Evolutionary conservation across 2,329 filamentous ascomycete species (phyloP), one percentile per base, ranked within the genome.

Genomic region (Colletotrichum simmondsii): DNA sequence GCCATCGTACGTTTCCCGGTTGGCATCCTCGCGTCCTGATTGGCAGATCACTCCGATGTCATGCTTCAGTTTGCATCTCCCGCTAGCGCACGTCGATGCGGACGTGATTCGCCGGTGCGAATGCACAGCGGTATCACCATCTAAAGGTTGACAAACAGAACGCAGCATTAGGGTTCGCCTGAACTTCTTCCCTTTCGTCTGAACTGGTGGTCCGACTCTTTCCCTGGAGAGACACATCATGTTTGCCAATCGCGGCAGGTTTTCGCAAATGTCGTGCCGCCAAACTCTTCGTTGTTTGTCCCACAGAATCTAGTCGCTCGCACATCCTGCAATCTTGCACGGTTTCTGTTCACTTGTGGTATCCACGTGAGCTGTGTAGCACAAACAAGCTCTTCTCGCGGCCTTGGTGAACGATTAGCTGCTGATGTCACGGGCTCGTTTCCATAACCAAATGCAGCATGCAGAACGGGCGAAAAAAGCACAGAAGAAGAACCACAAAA

Each of bases 41-140:
- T 65, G 49, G 52, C 37, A 26, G 32, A 37, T 14, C n/a, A 22
- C 30, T 28, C 62, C 52, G 49, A 57, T 65, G 52, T 22, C 49
- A 26, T 37, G 62, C 62, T 57, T 57, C 22, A 37, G 24, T 16
- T 32, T 54, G 61, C 61, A 64, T 64, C 49, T 65, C 7, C 35
- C 42, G 52, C 62, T 65, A 57, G 49, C 54, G 52, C 62, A 57
- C 32, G 24, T n/a, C 16, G 62, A 42, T 16, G 16, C 35, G 26
- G 52, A 37, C 26, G 22, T 56, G 22, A 57, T 57, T 65, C 49
- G 62, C 26, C n/a, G 2, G 24, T 10, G 52, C 4, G 16, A 24
- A 11, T 49, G 42, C 42, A 49, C 19, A 49, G 42, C 19, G 19
- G 42, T 22, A 49, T 22, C 19, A 22, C 42, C 19, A 49, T 49